These are phyloP conservation scores for Cyanidioschyzon merolae DNA, from an alignment of 23 red algal species.

Conservation along the genomic window DNA sequence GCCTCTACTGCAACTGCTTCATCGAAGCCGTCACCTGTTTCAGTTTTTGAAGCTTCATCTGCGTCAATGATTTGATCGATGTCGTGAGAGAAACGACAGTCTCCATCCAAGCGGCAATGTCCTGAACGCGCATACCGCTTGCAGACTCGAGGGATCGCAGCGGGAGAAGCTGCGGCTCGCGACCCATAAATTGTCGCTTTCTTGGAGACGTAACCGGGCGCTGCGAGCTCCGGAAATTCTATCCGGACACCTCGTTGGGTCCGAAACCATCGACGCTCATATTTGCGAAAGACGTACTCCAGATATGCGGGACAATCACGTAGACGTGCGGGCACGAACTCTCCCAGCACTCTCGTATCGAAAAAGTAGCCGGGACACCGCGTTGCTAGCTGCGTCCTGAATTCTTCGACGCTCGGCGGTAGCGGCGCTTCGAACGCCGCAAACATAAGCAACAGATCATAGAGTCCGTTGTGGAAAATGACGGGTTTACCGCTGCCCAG, in stretches of 20 bases:
- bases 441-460: conserved; percentile 67
- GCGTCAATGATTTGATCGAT: background rate
- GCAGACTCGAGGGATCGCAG: background rate
- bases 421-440: conserved; percentile 71
- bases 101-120: background rate
- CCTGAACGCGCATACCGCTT: background rate
- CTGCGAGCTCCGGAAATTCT: background rate
- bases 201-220: background rate
- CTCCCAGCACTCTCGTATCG: conserved; percentile 71
- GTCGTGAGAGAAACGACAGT: conserved; percentile 2
- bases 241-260: background rate
- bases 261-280: conserved; percentile 19
- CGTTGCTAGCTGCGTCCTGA: conserved; percentile 28
- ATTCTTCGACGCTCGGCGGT: conserved; percentile 41
- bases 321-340: background rate
- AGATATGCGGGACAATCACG: conserved; percentile 36
- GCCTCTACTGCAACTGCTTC: too few species aligned
- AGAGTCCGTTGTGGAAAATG: conserved; percentile 81
- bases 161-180: background rate
- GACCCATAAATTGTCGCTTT: background rate
- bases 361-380: conserved; percentile 37
- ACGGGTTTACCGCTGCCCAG: conserved; percentile 43
- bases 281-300: conserved; percentile 56
- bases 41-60: background rate
- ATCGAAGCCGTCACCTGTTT: too few species aligned